Conservation (phyloP, 192 early-diverging fungal genomes). For the Backusella luteola region DNA sequence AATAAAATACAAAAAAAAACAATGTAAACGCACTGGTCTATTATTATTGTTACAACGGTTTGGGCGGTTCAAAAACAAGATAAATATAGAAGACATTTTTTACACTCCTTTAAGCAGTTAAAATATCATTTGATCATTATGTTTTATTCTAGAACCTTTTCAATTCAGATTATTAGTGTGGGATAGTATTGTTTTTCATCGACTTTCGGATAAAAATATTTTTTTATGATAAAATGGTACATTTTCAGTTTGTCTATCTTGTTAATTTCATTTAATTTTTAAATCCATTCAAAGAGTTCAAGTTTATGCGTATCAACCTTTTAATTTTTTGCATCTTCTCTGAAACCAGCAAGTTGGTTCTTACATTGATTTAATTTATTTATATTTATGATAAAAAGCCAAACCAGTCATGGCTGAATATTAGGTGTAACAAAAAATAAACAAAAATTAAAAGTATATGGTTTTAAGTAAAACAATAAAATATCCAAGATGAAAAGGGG, state of each 20-base stretch:
- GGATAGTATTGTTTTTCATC: background rate
- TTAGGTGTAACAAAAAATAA: background rate
- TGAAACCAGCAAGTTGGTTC: background rate
- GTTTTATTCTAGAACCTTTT: conserved; percentile 6
- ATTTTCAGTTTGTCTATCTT: background rate
- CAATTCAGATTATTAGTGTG: background rate
- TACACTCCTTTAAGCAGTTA: background rate
- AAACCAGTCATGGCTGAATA: background rate
- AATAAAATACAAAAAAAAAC: background rate
- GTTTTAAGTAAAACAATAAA: background rate
- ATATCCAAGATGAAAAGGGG: background rate
- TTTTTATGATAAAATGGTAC: background rate
- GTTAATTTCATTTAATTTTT: background rate
- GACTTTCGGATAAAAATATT: background rate
- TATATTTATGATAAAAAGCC: background rate
- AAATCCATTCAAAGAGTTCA: background rate
- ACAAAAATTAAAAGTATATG: background rate
- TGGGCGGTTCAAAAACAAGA: background rate
- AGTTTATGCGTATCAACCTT: background rate
- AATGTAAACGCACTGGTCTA: background rate
- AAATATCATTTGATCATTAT: background rate
- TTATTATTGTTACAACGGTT: background rate
- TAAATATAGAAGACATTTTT: background rate
- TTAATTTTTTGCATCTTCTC: background rate
- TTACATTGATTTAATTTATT: background rate